These are phyloP conservation scores for Aspergillus terreus DNA, from an alignment of 2,329 filamentous ascomycete species.

Conservation along the genomic window DNA sequence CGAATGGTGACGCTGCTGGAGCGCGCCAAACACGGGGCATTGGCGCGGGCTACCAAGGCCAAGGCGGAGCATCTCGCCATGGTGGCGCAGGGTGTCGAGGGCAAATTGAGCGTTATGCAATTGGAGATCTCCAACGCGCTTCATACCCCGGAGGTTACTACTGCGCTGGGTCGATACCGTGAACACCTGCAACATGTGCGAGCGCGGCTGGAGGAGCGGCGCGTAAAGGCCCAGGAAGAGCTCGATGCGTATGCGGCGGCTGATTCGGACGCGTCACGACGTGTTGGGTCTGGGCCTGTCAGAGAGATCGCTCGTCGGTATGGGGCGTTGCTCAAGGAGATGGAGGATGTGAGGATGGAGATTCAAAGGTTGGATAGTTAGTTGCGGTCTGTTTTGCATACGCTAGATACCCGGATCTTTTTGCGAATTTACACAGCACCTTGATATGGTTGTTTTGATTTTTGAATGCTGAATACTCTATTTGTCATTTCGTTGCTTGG, in stretches of 20 bases:
- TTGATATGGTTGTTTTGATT: background rate
- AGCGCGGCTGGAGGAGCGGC: slow-evolving; percentile 27
- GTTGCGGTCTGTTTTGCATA: background rate
- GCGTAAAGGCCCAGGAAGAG: slow-evolving; percentile 26
- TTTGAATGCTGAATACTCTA: background rate
- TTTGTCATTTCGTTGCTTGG: background rate
- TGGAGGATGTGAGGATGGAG: slow-evolving; percentile 25
- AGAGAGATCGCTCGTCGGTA: slow-evolving; percentile 37
- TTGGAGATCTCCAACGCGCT: slow-evolving; percentile 34
- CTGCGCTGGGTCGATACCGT: slow-evolving; percentile 31
- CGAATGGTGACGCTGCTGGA: slow-evolving; percentile 38
- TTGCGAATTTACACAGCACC: background rate
- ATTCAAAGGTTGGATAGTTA: slow-evolving; percentile 25
- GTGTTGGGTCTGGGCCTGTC: slow-evolving; percentile 24
- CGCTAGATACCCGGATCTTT: slow-evolving; percentile 7
- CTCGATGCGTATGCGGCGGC: slow-evolving; percentile 33
- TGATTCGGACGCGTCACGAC: slow-evolving; percentile 13
- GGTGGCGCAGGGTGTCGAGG: slow-evolving; percentile 36
- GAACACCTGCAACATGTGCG: slow-evolving; percentile 29
- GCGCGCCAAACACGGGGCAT: slow-evolving; percentile 35
- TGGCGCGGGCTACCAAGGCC: slow-evolving; percentile 33
- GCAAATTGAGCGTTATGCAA: slow-evolving; percentile 35
- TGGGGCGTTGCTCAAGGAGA: slow-evolving; percentile 33
- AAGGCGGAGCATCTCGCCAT: slow-evolving; percentile 38
- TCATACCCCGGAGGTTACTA: slow-evolving; percentile 35